These are phyloP conservation scores for Fraxinus americana DNA, from an alignment of 257 asterid species.

Conservation along the genomic window DNA sequence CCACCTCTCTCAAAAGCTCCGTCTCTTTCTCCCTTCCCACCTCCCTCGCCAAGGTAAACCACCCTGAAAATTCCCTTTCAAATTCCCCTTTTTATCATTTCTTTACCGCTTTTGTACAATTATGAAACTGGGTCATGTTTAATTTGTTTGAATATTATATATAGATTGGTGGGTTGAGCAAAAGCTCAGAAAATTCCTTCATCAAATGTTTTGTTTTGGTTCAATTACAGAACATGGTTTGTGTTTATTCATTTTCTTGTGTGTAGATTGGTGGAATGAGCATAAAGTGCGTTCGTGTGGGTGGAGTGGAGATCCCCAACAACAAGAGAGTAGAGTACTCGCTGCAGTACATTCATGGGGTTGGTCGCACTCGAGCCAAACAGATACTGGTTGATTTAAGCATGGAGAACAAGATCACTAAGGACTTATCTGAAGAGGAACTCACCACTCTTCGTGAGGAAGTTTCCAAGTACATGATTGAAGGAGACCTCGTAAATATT, in stretches of 20 bases:
- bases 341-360: slow-evolving; percentile 92
- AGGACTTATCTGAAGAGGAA: slow-evolving; percentile 86
- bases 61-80: background rate
- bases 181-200: too few relatives aligned
- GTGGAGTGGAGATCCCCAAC: slow-evolving; percentile 97
- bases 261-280: slow-evolving; percentile 72
- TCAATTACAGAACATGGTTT: background rate
- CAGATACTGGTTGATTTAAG: slow-evolving; percentile 71
- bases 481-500: slow-evolving; percentile 88
- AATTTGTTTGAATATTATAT: too few relatives aligned
- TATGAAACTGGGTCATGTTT: too few relatives aligned
- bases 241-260: background rate
- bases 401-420: slow-evolving; percentile 76
- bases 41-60: slow-evolving; percentile 58
- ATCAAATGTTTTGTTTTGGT: background rate
- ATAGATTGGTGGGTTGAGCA: background rate
- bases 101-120: too few relatives aligned
- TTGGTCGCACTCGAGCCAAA: slow-evolving; percentile 72
- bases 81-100: too few relatives aligned
- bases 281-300: slow-evolving; percentile 92
- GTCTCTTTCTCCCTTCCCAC: slow-evolving; percentile 47
- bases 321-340: slow-evolving; percentile 89
- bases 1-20: slow-evolving; percentile 37
- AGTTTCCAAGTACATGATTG: slow-evolving; percentile 89
- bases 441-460: slow-evolving; percentile 89